phyloP scores from a whole-genome alignment of 2,329 filamentous ascomycete species.

The Cladobotryum protrusum region DNA sequence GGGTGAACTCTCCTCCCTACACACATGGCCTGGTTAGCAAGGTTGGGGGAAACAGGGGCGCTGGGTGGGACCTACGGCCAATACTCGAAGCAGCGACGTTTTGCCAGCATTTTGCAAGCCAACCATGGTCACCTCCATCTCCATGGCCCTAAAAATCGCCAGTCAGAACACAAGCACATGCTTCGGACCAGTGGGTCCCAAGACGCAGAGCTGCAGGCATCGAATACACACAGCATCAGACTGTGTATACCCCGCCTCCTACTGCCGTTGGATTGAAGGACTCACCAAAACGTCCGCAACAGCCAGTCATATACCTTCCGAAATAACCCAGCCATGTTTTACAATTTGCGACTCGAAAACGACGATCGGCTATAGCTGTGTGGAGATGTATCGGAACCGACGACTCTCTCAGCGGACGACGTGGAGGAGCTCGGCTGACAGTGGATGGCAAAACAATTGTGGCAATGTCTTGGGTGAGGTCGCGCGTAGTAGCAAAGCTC shows the following conservation, averaged over 20 bases:
- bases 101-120: constrained; percentile 97
- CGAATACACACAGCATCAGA: constrained; percentile 1
- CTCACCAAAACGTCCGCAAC: constrained; percentile 92
- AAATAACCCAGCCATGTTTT: constrained; percentile 81
- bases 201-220: neutral
- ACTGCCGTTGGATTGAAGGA: constrained; percentile 17
- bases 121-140: constrained; percentile 99
- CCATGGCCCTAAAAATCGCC: constrained; percentile 66
- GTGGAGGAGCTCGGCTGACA: constrained; percentile 1
- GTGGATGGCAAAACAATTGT: constrained; percentile 2
- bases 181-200: constrained; percentile 3
- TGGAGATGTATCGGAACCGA: neutral
- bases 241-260: constrained; percentile 1
- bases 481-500: constrained; percentile 4
- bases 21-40: constrained; percentile 11
- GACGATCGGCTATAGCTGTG: neutral
- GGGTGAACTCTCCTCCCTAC: constrained; percentile 95
- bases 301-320: constrained; percentile 97
- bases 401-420: neutral
- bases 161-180: constrained; percentile 10
- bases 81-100: constrained; percentile 85
- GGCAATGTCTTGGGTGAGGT: constrained; percentile 4
- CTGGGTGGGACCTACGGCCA: constrained; percentile 66
- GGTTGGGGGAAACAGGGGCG: constrained; percentile 11
- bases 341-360: neutral